Percentiles rank a stretch among this genome's conserved stretches.
These are phyloP conservation scores for Curvularia verruculosa DNA, from an alignment of 2,329 filamentous ascomycete species.

Conservation along the genomic window DNA sequence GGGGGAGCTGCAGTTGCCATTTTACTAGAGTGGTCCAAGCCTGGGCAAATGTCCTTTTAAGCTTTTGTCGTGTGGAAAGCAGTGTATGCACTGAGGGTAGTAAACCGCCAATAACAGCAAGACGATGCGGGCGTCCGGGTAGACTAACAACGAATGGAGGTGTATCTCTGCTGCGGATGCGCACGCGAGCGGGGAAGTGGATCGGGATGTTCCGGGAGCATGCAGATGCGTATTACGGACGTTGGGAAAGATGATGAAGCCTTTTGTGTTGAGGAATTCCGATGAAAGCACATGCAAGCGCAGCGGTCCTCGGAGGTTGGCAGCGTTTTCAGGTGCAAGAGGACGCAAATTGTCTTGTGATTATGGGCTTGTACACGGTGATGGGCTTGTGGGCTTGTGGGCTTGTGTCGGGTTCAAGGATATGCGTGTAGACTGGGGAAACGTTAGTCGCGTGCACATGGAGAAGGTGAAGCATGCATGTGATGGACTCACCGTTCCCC, in stretches of 20 bases:
- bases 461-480: not conserved
- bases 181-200: slow-evolving; percentile 34
- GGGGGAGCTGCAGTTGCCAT: slow-evolving; percentile 44
- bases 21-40: slow-evolving; percentile 9
- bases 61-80: slow-evolving; percentile 7
- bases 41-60: slow-evolving; percentile 12
- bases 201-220: slow-evolving; percentile 30
- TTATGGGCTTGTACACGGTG: slow-evolving; percentile 3
- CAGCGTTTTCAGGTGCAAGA: not conserved
- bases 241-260: slow-evolving; percentile 1
- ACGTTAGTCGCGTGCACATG: slow-evolving; percentile 24
- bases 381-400: slow-evolving; percentile 13
- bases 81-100: slow-evolving; percentile 24
- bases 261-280: not conserved
- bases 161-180: slow-evolving; percentile 29
- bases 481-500: slow-evolving; percentile 21
- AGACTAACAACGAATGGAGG: slow-evolving; percentile 27
- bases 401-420: slow-evolving; percentile 15
- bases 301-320: not conserved
- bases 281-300: slow-evolving; percentile 10
- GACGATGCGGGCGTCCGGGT: slow-evolving; percentile 25
- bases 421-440: slow-evolving; percentile 16
- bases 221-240: slow-evolving; percentile 14
- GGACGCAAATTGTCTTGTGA: not conserved
- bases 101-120: slow-evolving; percentile 19